Conservation (phyloP, 805 yeast species). For the Yamadazyma philogaea region DNA sequence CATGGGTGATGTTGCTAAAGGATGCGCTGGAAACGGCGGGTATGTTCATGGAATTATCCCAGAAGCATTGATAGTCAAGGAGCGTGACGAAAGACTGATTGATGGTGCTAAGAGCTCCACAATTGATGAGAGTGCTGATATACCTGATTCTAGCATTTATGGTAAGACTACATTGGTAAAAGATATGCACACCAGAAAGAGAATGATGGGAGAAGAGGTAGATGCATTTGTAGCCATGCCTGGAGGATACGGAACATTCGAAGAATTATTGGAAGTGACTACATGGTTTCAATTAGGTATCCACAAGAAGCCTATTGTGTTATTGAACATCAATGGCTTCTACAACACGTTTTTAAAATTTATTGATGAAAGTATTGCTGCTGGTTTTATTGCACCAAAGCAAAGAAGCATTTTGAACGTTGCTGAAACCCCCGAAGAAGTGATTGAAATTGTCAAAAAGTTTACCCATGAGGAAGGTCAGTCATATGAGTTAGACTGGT, state of each 20-base stretch:
- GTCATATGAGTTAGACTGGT: conserved; percentile 65
- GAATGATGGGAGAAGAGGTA: conserved; percentile 83
- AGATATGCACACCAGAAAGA: conserved; percentile 89
- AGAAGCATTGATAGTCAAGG: conserved; percentile 72
- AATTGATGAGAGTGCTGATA: conserved; percentile 66
- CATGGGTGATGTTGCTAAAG: conserved; percentile 74
- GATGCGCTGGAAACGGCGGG: conserved; percentile 56
- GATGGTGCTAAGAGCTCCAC: conserved; percentile 53
- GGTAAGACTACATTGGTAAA: conserved; percentile 79
- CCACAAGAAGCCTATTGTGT: conserved; percentile 75
- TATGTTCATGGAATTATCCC: conserved; percentile 85
- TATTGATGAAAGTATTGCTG: conserved; percentile 53
- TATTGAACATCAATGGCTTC: conserved; percentile 77
- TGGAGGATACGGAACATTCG: conserved; percentile 89
- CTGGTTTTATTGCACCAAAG: conserved; percentile 65
- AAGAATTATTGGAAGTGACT: conserved; percentile 84
- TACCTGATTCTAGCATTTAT: conserved; percentile 56
- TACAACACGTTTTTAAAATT: conserved; percentile 68
- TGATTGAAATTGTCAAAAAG: conserved; percentile 54
- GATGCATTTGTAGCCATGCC: conserved; percentile 86
- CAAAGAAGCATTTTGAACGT: conserved; percentile 68
- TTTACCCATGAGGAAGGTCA: conserved; percentile 71
- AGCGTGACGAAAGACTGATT: conserved; percentile 47
- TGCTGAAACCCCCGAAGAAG: conserved; percentile 68
- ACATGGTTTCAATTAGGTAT: conserved; percentile 91